Base-by-base conservation (phyloP, 2,329 filamentous ascomycete genomes). In the Ophiosphaerella korrae region DNA sequence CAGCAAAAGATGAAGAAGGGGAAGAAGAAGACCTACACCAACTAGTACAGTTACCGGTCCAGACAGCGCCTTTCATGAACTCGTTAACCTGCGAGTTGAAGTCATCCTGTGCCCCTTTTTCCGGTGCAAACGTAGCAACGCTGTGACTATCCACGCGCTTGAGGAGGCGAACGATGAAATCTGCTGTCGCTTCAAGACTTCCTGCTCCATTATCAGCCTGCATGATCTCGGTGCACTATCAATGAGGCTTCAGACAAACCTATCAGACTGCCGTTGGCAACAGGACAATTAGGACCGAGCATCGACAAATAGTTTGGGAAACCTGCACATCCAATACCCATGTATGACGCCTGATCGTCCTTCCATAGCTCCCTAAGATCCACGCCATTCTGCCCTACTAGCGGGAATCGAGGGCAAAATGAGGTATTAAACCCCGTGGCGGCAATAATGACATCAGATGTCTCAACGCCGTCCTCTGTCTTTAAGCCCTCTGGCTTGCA, bases 241-340 rank as follows among this genome's bases (percentile, higher is more conserved):
- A 18, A 38, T 18, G 36, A 18, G 14, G 14, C 14, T 16, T 12
- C 24, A 26, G 24, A 36, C 36, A 12, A 18, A 50, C 48, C 52
- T 18, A 55, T 48, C 13, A 55, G 31, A 36, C 52, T 55, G 2
- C 52, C 52, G 13, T 55, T 51, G 3, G 52, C 48, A 12, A 55
- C 45, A 6, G 52, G 52, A 33, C 43, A 48, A 16, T 55, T 55
- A 7, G 52, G 52, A 11, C 52, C 52, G 7, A 52, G 44, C 36
- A 55, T 45, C 3, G 41, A 42, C 16, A 55, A 18, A 26, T 52
- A 55, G 21, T 55, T 55, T 5, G 52, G 52, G 13, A 52, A 52
- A 4, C 42, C 45, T 3, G 52, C 41, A 21, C 42, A 44, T 23
- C 48, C 48, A 24, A 52, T 12, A 18, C 52, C 52, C 35, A 48